Percentiles rank a stretch among this genome's conserved stretches.
Evolutionary conservation across 768 basidiomycete species (phyloP).

Genomic region (Rhodotorula kratochvilovae): DNA sequence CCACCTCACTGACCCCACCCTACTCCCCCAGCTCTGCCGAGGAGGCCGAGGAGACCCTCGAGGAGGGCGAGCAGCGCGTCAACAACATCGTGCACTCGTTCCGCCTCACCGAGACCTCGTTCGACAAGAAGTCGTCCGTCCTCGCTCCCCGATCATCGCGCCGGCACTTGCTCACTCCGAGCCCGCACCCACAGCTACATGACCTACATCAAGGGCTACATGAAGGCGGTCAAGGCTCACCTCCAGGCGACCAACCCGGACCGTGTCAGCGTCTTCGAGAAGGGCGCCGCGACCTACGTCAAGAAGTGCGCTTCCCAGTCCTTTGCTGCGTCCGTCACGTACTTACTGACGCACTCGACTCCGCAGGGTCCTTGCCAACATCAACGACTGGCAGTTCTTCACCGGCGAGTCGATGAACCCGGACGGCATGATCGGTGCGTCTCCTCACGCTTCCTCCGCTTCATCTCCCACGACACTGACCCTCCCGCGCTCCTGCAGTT

Average conservation of each 20-base stretch:
- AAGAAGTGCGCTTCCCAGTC: constrained; percentile 58
- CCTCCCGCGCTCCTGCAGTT: constrained; percentile 48
- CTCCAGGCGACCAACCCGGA: constrained; percentile 59
- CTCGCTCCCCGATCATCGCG: not conserved
- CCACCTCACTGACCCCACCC: not conserved
- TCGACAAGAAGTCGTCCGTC: constrained; percentile 79
- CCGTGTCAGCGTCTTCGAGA: constrained; percentile 71
- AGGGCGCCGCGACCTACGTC: constrained; percentile 66
- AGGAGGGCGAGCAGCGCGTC: constrained; percentile 67
- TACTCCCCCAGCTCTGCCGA: constrained; percentile 61
- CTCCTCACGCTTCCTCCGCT: not conserved
- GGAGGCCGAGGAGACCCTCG: constrained; percentile 73
- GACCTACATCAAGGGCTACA: constrained; percentile 63
- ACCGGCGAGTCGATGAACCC: constrained; percentile 50
- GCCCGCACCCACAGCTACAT: constrained; percentile 1
- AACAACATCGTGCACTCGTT: constrained; percentile 91
- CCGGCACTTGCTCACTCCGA: not conserved
- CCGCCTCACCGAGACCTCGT: constrained; percentile 72
- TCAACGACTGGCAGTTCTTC: constrained; percentile 88
- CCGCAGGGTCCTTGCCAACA: constrained; percentile 62
- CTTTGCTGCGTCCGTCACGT: not conserved
- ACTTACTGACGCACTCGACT: not conserved
- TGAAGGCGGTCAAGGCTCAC: constrained; percentile 78
- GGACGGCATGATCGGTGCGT: constrained; percentile 16
- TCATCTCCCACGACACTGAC: not conserved